phyloP scores from a whole-genome alignment of 1,139 yeast species.

The Candida tropicalis region DNA sequence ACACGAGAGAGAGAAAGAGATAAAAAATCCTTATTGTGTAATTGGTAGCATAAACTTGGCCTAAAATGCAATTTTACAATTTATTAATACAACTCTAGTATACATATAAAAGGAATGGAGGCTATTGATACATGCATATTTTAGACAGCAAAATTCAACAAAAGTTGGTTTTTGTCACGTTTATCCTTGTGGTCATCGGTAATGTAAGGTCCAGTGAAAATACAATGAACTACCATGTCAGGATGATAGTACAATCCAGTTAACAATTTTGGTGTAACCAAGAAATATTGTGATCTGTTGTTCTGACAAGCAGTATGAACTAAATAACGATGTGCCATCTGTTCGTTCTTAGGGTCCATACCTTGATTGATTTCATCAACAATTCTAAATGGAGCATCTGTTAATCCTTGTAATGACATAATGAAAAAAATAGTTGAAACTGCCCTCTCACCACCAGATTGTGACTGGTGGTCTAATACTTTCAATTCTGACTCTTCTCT shows the following conservation, averaged over 20 bases:
- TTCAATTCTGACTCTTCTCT: conserved; percentile 73
- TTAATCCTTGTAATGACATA: conserved; percentile 88
- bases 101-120: too few species aligned
- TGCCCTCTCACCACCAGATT: conserved; percentile 98
- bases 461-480: conserved; percentile 79
- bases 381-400: conserved; percentile 89
- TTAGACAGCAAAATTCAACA: conserved; percentile 31
- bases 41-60: background rate
- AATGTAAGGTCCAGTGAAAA: conserved; percentile 64
- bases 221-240: conserved; percentile 86
- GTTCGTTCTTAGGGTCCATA: conserved; percentile 94
- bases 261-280: conserved; percentile 89
- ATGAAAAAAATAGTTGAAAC: conserved; percentile 90
- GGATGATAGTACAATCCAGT: conserved; percentile 78
- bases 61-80: background rate
- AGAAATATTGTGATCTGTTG: conserved; percentile 72
- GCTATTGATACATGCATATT: too few species aligned
- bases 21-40: too few species aligned
- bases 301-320: conserved; percentile 80
- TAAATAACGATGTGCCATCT: conserved; percentile 82
- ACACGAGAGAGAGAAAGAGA: too few species aligned
- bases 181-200: conserved; percentile 13
- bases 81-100: background rate
- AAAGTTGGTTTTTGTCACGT: conserved; percentile 21
- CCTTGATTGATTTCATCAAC: conserved; percentile 99